Conservation (phyloP, 805 yeast species). For the Candida lessepsii region DNA sequence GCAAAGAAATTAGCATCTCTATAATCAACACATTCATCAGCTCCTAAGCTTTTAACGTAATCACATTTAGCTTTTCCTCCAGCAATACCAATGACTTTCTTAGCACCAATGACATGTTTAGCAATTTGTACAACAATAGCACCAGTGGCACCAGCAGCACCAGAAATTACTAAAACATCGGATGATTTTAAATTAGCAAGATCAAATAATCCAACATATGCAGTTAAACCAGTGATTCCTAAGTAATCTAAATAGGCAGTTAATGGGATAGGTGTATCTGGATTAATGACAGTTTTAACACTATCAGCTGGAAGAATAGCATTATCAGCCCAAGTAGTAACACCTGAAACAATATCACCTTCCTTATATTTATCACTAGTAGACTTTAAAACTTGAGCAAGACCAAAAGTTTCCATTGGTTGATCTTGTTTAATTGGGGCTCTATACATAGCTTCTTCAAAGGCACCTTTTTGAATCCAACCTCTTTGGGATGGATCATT, state of each 20-base stretch:
- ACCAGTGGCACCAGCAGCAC: conserved; percentile 35
- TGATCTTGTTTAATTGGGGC: conserved; percentile 24
- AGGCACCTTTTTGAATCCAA: conserved; percentile 33
- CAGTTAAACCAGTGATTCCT: conserved; percentile 32
- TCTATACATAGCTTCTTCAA: conserved; percentile 21
- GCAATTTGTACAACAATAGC: conserved; percentile 32
- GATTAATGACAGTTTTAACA: conserved; percentile 19
- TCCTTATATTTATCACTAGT: conserved; percentile 20
- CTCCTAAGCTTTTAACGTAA: conserved; percentile 54
- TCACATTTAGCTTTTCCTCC: conserved; percentile 47
- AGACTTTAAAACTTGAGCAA: conserved; percentile 26
- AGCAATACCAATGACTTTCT: conserved; percentile 31
- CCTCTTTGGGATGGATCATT: conserved; percentile 38
- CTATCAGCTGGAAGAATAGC: conserved; percentile 16
- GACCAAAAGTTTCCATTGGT: conserved; percentile 21
- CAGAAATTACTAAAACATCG: conserved; percentile 27
- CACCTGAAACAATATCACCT: conserved; percentile 26
- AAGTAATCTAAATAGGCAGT: conserved; percentile 25
- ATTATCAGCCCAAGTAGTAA: conserved; percentile 26
- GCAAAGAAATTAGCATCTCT: conserved; percentile 30
- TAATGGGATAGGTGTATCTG: conserved; percentile 18
- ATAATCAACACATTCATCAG: conserved; percentile 55
- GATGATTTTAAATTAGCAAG: conserved; percentile 26
- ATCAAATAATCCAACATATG: conserved; percentile 33
- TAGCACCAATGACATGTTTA: conserved; percentile 25